These are phyloP conservation scores for Bromus sterilis DNA, from an alignment of 176 grass and related monocot species.

Conservation along the genomic window DNA sequence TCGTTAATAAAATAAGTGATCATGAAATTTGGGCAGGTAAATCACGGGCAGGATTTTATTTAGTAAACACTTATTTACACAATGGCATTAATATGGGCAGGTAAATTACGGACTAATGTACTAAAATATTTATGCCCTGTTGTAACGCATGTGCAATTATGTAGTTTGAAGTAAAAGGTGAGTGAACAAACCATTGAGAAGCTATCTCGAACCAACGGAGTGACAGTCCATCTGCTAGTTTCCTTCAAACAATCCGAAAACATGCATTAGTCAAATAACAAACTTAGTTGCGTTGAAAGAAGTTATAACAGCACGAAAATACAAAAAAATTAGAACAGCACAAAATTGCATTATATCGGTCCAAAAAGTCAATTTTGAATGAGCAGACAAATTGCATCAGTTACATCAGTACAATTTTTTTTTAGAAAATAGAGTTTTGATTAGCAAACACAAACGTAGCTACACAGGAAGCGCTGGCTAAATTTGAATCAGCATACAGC, in stretches of 20 bases:
- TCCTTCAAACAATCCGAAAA: constrained; percentile 40
- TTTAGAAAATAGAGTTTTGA: no score
- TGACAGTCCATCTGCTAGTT: constrained; percentile 66
- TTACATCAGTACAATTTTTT: neutral
- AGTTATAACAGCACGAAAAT: neutral
- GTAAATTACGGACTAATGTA: no score
- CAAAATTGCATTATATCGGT: neutral
- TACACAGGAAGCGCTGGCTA: neutral
- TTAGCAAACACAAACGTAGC: neutral
- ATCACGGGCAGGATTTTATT: no score
- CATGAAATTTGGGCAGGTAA: no score
- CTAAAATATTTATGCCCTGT: no score
- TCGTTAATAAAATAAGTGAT: no score
- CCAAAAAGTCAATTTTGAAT: no score
- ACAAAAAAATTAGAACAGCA: neutral
- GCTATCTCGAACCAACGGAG: constrained; percentile 68
- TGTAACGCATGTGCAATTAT: no score
- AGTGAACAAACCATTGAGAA: constrained; percentile 67
- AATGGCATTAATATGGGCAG: no score
- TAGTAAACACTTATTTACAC: no score
- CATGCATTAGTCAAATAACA: neutral
- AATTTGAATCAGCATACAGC: neutral
- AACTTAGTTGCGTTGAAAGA: neutral
- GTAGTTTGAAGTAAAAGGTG: no score
- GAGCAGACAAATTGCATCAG: neutral